Evolutionary conservation across 2,329 filamentous ascomycete genomes (phyloP).

Genomic region (Fusarium acutatum): DNA sequence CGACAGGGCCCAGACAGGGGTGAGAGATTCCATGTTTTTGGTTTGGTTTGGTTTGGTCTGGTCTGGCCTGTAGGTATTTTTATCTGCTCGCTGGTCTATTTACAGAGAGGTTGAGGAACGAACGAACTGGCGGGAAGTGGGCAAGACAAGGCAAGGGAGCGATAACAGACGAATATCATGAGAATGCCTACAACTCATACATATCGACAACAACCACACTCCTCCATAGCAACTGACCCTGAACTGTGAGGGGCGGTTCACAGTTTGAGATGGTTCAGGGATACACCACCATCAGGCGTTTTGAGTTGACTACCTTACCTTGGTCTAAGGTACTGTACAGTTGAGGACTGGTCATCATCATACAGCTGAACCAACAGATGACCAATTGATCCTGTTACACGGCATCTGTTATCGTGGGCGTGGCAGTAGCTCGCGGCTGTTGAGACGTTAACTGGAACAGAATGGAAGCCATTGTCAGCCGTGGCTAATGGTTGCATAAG

Average conservation of each 20-base stretch:
- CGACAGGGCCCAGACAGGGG: slow-evolving; percentile 16
- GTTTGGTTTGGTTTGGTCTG: neutral
- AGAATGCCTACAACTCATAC: neutral
- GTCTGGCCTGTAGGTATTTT: neutral
- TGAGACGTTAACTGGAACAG: slow-evolving; percentile 14
- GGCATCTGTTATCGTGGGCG: slow-evolving; percentile 16
- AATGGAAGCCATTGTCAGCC: slow-evolving; percentile 16
- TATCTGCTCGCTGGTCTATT: neutral
- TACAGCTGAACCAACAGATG: slow-evolving; percentile 11
- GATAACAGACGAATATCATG: neutral
- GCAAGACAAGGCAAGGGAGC: neutral
- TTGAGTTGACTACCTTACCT: slow-evolving; percentile 30
- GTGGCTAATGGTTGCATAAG: slow-evolving; percentile 29
- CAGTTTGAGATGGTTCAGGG: slow-evolving; percentile 31
- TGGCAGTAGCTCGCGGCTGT: slow-evolving; percentile 8
- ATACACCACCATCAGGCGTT: slow-evolving; percentile 37
- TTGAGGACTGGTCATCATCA: neutral
- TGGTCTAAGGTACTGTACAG: neutral
- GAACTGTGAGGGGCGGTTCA: neutral
- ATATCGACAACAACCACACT: neutral
- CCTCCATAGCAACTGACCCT: slow-evolving; percentile 6
- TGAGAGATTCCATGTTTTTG: slow-evolving; percentile 1
- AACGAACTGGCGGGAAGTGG: neutral
- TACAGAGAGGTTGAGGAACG: neutral
- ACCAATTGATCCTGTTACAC: slow-evolving; percentile 13